A percentile compares a stretch with the other conserved stretches of the same genome.
Evolutionary conservation across 148 eudicot genomes (phyloP).

Genomic region (Nepenthes gracilis): DNA sequence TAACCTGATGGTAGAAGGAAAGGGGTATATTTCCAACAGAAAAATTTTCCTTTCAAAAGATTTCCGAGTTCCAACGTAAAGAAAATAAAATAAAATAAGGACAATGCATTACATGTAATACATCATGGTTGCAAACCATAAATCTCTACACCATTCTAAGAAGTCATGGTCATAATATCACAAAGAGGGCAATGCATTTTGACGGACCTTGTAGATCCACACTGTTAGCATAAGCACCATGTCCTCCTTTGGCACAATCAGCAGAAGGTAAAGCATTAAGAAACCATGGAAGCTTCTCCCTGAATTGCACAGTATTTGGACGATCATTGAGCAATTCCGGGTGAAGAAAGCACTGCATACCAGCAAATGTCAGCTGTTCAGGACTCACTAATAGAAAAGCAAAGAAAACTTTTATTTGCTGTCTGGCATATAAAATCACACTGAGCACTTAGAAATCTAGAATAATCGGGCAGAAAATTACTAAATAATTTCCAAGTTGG

Average conservation of each 20-base stretch:
- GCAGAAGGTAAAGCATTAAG: slow-evolving; percentile 79
- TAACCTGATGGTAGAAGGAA: slow-evolving; percentile 36
- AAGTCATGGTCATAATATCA: background rate
- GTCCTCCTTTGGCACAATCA: slow-evolving; percentile 97
- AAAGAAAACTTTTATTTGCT: background rate
- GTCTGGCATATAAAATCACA: background rate
- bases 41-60: background rate
- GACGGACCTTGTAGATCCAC: slow-evolving; percentile 65
- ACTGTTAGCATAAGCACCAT: slow-evolving; percentile 83
- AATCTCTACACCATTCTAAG: background rate
- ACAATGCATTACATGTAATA: too few relatives aligned
- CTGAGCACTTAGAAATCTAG: background rate
- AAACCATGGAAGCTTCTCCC: slow-evolving; percentile 96
- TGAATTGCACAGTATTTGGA: slow-evolving; percentile 74
- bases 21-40: background rate
- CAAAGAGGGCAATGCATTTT: slow-evolving; percentile 1
- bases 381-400: background rate
- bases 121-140: too few relatives aligned
- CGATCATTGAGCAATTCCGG: slow-evolving; percentile 75
- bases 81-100: background rate
- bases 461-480: slow-evolving; percentile 4
- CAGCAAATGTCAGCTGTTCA: slow-evolving; percentile 16
- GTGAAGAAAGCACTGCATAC: slow-evolving; percentile 84
- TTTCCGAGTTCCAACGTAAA: background rate
- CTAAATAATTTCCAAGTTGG: background rate